Conservation (phyloP, 2,329 filamentous ascomycete genomes). For the Pyrenochaeta sp. region DNA sequence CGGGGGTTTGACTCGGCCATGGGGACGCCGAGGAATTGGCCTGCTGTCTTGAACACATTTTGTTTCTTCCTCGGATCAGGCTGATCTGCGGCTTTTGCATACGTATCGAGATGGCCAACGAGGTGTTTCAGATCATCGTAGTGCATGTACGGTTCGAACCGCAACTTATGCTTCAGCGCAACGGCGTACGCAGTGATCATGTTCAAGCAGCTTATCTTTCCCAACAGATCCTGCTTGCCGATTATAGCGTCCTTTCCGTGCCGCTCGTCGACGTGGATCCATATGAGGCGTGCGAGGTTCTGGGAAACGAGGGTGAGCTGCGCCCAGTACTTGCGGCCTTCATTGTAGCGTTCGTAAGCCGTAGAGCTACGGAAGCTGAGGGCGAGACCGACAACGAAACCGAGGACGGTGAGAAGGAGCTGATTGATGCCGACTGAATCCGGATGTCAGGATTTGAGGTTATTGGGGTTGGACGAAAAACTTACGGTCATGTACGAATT, state of each 20-base stretch:
- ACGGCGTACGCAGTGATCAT: conserved; percentile 79
- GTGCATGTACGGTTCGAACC: conserved; percentile 80
- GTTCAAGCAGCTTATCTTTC: conserved; percentile 72
- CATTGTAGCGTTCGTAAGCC: conserved; percentile 73
- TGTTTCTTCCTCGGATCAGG: conserved; percentile 43
- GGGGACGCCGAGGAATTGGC: conserved; percentile 77
- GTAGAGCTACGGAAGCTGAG: conserved; percentile 79
- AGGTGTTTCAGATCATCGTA: conserved; percentile 77
- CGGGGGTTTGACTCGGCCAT: conserved; percentile 80
- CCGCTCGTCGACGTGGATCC: conserved; percentile 76
- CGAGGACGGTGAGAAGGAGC: conserved; percentile 76
- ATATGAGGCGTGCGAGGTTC: conserved; percentile 76
- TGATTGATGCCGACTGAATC: conserved; percentile 65
- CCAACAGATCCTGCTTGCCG: conserved; percentile 72
- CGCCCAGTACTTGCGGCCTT: conserved; percentile 71
- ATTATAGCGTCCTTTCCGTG: conserved; percentile 54
- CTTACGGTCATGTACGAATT: conserved; percentile 51
- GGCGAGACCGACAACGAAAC: conserved; percentile 80
- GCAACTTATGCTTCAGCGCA: conserved; percentile 81
- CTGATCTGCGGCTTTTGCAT: conserved; percentile 63
- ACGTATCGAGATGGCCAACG: conserved; percentile 76
- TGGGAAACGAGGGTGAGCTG: conserved; percentile 64
- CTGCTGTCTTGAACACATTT: conserved; percentile 64
- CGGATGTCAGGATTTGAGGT: conserved; percentile 1
- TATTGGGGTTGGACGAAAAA: not conserved